Conservation (phyloP, 2,329 filamentous ascomycete genomes). For the Calonectria montana region DNA sequence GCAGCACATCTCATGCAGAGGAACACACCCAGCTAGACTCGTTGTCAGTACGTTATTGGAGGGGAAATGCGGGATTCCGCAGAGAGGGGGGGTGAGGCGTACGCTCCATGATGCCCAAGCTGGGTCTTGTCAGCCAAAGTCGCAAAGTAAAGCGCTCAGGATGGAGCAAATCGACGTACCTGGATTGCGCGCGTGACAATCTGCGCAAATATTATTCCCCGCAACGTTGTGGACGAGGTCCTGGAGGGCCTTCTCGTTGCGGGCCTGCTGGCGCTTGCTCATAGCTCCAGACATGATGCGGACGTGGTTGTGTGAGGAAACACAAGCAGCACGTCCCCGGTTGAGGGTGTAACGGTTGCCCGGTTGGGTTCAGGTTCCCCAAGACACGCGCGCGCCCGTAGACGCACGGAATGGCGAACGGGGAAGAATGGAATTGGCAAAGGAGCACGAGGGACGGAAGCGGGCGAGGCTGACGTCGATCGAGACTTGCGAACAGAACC, state of each 20-base stretch:
- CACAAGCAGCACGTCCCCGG: slow-evolving; percentile 18
- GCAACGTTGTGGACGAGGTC: slow-evolving; percentile 85
- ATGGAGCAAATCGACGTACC: slow-evolving; percentile 64
- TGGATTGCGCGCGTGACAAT: slow-evolving; percentile 92
- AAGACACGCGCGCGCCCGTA: slow-evolving; percentile 24
- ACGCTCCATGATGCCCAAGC: slow-evolving; percentile 98
- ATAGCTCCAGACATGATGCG: slow-evolving; percentile 75
- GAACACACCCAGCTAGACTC: slow-evolving; percentile 85
- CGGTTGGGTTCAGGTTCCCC: slow-evolving; percentile 30
- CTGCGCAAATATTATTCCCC: slow-evolving; percentile 93
- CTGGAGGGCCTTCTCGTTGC: slow-evolving; percentile 92
- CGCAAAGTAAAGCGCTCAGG: neutral
- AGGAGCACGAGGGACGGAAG: slow-evolving; percentile 27
- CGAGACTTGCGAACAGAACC: slow-evolving; percentile 15
- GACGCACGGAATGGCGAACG: slow-evolving; percentile 19
- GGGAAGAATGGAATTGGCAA: slow-evolving; percentile 21
- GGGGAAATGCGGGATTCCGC: slow-evolving; percentile 2
- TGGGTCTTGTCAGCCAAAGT: slow-evolving; percentile 53
- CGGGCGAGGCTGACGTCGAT: slow-evolving; percentile 26
- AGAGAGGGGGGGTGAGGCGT: slow-evolving; percentile 53
- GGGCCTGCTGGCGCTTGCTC: slow-evolving; percentile 97
- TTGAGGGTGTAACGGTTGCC: slow-evolving; percentile 31
- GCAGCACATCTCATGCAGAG: slow-evolving; percentile 97
- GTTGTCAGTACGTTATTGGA: slow-evolving; percentile 33
- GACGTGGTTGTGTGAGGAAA: slow-evolving; percentile 15